Conservation (phyloP, 352 stramenopile species). For the Poterioochromonas sp. region DNA sequence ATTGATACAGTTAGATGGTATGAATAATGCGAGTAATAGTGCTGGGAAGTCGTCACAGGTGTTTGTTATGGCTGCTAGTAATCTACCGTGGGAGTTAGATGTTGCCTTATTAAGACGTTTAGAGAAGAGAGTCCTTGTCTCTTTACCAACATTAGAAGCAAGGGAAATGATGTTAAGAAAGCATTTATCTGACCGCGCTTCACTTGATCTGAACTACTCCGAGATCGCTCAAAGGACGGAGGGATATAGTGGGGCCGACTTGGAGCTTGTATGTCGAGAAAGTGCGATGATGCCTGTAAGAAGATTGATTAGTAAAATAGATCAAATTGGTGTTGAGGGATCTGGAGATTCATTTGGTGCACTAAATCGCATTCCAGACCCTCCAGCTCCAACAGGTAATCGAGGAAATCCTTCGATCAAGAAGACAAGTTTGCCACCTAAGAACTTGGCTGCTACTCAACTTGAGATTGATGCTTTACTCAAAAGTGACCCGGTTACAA, state of each 20-base stretch:
- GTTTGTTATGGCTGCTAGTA: constrained; percentile 84
- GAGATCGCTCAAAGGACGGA: constrained; percentile 47
- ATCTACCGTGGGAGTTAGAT: constrained; percentile 92
- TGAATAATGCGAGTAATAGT: constrained; percentile 52
- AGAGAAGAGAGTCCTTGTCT: constrained; percentile 87
- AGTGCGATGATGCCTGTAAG: constrained; percentile 57
- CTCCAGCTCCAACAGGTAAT: neutral
- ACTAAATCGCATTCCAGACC: constrained; percentile 36
- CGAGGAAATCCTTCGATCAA: constrained; percentile 38
- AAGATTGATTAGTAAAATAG: constrained; percentile 51
- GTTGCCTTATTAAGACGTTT: constrained; percentile 78
- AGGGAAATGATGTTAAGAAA: constrained; percentile 45
- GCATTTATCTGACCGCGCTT: constrained; percentile 34
- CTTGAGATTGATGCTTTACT: constrained; percentile 45
- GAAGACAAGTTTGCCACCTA: neutral
- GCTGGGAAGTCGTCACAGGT: constrained; percentile 35
- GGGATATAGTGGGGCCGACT: constrained; percentile 72
- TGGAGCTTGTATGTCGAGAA: constrained; percentile 64
- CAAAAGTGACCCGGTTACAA: constrained; percentile 43
- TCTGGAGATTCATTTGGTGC: constrained; percentile 42
- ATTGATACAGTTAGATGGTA: constrained; percentile 92
- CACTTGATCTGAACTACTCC: neutral
- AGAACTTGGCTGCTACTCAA: neutral
- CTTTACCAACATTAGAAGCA: constrained; percentile 52
- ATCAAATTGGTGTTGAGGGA: constrained; percentile 59